Evolutionary conservation across 208 protist genomes (phyloP), one percentile per base, ranked within the genome.

Genomic region (Novymonas esmeraldas): DNA sequence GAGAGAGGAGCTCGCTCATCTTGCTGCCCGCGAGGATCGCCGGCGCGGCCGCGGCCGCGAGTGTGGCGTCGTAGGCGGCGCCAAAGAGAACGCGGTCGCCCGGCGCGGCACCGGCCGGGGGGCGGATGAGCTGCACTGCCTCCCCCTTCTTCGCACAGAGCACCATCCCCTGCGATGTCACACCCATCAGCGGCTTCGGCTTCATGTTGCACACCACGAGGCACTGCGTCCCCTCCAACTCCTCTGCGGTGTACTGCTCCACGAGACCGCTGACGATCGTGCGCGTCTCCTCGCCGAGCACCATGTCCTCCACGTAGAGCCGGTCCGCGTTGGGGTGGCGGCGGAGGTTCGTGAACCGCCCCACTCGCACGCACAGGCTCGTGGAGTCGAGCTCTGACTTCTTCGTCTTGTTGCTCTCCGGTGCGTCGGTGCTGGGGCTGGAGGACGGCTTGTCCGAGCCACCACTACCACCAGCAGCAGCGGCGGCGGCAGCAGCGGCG

Each of bases 201-300:
- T 98, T 98, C 74, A 98, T 89, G 70, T 98, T 98, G 73, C 90
- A 97, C n/a, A 98, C 66, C 6, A 95, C 82, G 9, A 97, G 64
- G 22, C 95, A 95, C 11, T 87, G 66, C 10, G 56, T 79, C 50
- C 80, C 81, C 65, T 94, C 70, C 39, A 98, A 48, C 57, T 98
- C 80, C 58, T 93, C 87, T 0, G 41, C 26, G 4, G 55, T 74
- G 70, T 95, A 91, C 73, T 95, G 70, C 38, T 87, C 84, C 16
- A 96, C 92, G 2, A 98, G 78, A 34, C 96, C 96, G 67, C 83
- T 95, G 57, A 97, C 88, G 51, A 98, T 93, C 28, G 87, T 98
- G 60, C 95, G 90, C 39, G 79, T 87, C 46, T 94, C 94, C 6
- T 85, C 72, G 28, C 95, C 95, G 46, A 98, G 72, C 65, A 96